Evolutionary conservation across 352 stramenopile species (phyloP), one percentile per base, ranked within the genome.

Genomic region (Peronosclerospora sorghi): DNA sequence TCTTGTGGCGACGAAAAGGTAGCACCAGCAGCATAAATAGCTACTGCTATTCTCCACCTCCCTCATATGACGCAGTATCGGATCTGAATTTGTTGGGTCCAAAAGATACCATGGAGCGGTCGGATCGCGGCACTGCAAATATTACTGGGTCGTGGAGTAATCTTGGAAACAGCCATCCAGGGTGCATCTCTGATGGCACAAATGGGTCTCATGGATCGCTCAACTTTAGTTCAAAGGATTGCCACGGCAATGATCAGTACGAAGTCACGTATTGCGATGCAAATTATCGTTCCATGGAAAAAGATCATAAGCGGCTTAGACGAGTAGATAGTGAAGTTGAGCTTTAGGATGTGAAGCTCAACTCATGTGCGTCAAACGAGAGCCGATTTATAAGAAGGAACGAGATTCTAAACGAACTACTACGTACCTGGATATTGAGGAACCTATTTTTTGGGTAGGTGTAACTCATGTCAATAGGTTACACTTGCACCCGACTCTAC

Each of bases 1-100:
- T 78, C 13, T 47, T 67, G 10, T 55, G 54, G 24, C 68, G 65
- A 2, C 62, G 71, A 14, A 53, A 62, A 17, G 34, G 43, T 29
- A 50, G 40, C 18, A 54, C 45, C 36, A 30, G 40, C 35, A 48
- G 65, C 12, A 56, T 51, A 24, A 58, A 29, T 30, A 55, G 53
- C 50, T 68, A 65, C 50, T 53, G 42, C 28, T 84, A 84, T 53
- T 58, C 67, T 24, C 64, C 68, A 1, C 67, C 73, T 1, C 69
- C 73, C 10, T 44, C 70, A 7, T 73, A 80, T 26, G 72, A 82
- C 17, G 49, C 60, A 42, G 65, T 50, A 7, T 52, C 68, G 26
- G 56, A 63, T 23, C 27, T 68, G 14, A 61, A 70, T 36, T 48
- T 45, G 8, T 21, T 54, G 8, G 37, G 48, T 13, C 24, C 45